These are phyloP conservation scores for Fonsecaea erecta DNA, from an alignment of 2,329 filamentous ascomycete species.

Conservation along the genomic window DNA sequence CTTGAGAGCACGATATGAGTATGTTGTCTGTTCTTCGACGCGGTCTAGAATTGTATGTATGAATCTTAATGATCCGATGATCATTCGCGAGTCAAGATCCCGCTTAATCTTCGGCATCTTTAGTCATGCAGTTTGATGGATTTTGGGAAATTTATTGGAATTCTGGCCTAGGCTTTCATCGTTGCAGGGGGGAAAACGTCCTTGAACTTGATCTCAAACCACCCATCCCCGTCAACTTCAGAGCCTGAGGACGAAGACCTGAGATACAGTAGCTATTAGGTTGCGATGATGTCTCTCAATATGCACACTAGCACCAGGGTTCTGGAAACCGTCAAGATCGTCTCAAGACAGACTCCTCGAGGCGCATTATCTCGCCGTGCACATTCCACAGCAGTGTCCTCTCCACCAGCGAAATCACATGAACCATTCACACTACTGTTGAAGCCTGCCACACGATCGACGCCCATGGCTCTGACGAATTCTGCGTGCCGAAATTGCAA, in stretches of 20 bases:
- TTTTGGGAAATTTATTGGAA: neutral
- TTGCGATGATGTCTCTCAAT: slow-evolving; percentile 4
- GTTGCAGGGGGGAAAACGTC: neutral
- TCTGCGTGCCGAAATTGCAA: slow-evolving; percentile 1
- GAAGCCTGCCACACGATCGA: neutral
- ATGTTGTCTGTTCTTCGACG: neutral
- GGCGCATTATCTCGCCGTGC: neutral
- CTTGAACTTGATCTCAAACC: neutral
- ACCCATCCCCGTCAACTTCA: neutral
- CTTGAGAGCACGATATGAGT: neutral
- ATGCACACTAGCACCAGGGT: slow-evolving; percentile 8
- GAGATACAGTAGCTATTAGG: neutral
- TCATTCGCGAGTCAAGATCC: neutral
- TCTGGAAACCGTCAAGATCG: neutral
- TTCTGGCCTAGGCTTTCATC: neutral
- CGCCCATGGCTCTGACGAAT: neutral
- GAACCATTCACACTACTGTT: neutral
- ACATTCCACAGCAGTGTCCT: neutral
- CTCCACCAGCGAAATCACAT: slow-evolving; percentile 2
- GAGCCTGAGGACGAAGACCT: neutral
- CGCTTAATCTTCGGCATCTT: neutral
- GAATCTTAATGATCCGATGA: slow-evolving; percentile 16
- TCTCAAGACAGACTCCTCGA: neutral
- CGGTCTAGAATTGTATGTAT: neutral
- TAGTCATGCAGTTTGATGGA: slow-evolving; percentile 1